Evolutionary conservation across 768 basidiomycete genomes (phyloP).

Genomic region (Phylloporus arenicola): DNA sequence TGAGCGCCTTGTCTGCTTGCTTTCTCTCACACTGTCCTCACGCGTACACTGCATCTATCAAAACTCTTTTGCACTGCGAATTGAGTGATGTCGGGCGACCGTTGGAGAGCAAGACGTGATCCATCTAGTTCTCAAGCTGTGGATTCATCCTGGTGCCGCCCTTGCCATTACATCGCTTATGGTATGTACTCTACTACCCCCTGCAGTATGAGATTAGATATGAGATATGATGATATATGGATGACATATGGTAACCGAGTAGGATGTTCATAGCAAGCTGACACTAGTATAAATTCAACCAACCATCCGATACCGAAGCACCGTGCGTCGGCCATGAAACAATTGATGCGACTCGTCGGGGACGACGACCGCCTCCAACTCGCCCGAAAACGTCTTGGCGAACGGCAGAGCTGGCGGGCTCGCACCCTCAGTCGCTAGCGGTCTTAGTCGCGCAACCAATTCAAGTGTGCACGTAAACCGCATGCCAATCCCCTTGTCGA

Average conservation of each 20-base stretch:
- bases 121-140: no score
- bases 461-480: slow-evolving; percentile 23
- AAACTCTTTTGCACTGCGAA: slow-evolving; percentile 8
- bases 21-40: slow-evolving; percentile 16
- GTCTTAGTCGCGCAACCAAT: slow-evolving; percentile 15
- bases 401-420: slow-evolving; percentile 11
- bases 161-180: no score
- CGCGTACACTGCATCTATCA: slow-evolving; percentile 21
- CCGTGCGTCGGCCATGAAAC: slow-evolving; percentile 50
- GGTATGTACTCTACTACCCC: no score
- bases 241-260: no score
- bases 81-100: neutral
- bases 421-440: neutral
- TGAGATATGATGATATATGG: no score
- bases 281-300: slow-evolving; percentile 24
- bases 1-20: slow-evolving; percentile 36
- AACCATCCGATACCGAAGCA: slow-evolving; percentile 49
- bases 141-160: no score
- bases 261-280: neutral
- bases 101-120: no score
- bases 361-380: slow-evolving; percentile 48
- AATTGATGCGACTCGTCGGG: slow-evolving; percentile 49
- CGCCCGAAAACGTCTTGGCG: slow-evolving; percentile 44
- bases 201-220: no score
- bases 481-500: slow-evolving; percentile 20